Base-by-base conservation (phyloP, 1,139 yeast species). In the Candida smagusa region DNA sequence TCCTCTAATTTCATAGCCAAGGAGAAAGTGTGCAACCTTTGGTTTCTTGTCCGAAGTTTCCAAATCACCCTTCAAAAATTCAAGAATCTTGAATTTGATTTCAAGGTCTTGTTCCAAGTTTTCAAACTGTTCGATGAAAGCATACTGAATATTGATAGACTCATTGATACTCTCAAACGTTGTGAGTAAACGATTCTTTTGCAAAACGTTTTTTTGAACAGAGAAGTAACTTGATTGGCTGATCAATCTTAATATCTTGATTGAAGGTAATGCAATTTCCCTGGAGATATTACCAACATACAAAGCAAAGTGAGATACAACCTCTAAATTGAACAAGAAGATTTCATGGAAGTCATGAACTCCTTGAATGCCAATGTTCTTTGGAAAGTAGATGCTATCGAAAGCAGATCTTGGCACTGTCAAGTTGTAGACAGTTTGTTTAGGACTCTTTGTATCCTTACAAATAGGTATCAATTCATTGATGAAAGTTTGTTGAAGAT, bases 121-220 rank as follows among this genome's bases (percentile, higher is more conserved):
- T 66, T 78, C 84, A 31, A 90, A 62, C 52, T 87, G 95, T 36
- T 77, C 77, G 34, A 87, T 80, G 43, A 89, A 80, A 0, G 89
- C 81, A 49, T 75, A 78, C 45, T 84, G 79, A 32, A 92, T 84
- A 44, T 89, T 74, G 4, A 64, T 59, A 0, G 81, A 70, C 49
- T 89, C 96, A 49, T 84, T 87, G 24, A 85, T 77, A 11, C 87
- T 81, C 51, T 81, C 83, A 37, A 85, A 72, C 22, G 87, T 72
- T 0, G 88, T 81, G 31, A 90, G 61, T n/a, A 90, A 61, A 45
- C 92, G 75, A 46, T 82, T 81, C 42, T 72, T 75, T 16, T 70
- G 72, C 38, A 77, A 61, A 9, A 78, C 53, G 12, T 59, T 48
- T 11, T 42, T 44, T 4, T 64, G 55, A 11, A 58, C 51, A 2